Conservation (phyloP, 1,284 basidiomycete genomes). For the Sanghuangporus sanghuang region DNA sequence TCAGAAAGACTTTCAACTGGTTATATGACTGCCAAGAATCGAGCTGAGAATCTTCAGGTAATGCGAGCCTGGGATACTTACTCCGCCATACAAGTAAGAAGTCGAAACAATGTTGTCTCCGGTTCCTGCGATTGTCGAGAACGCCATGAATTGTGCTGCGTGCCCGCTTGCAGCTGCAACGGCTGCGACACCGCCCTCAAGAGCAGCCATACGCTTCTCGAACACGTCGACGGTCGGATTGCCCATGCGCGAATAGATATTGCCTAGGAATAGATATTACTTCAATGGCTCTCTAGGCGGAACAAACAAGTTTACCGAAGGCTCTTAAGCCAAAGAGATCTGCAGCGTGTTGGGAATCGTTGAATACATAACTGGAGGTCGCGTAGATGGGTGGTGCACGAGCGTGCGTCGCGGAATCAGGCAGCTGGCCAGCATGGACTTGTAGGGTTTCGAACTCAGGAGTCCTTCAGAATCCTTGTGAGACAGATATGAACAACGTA, state of each 20-base stretch:
- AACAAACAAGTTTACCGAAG: background rate
- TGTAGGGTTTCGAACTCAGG: conserved; percentile 82
- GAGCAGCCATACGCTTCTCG: conserved; percentile 78
- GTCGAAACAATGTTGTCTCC: conserved; percentile 83
- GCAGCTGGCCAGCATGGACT: conserved; percentile 76
- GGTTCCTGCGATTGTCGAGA: conserved; percentile 56
- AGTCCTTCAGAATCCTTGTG: conserved; percentile 30
- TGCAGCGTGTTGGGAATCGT: conserved; percentile 81
- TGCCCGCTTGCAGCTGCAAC: conserved; percentile 79
- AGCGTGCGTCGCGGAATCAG: conserved; percentile 69
- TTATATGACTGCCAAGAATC: conserved; percentile 62
- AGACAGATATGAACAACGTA: background rate
- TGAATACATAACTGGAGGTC: conserved; percentile 75
- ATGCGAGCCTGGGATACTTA: conserved; percentile 28
- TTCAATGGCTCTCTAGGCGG: background rate
- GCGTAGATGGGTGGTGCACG: conserved; percentile 84
- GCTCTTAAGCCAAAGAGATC: conserved; percentile 73
- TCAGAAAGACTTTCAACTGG: conserved; percentile 83
- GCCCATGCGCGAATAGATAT: conserved; percentile 76
- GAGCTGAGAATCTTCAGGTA: background rate
- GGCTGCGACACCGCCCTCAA: conserved; percentile 80
- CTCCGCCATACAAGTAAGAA: conserved; percentile 66
- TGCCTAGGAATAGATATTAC: conserved; percentile 37
- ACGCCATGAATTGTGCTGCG: conserved; percentile 77
- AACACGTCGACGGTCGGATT: conserved; percentile 89